Evolutionary conservation across 139 green algal genomes (phyloP), one percentile per base, ranked within the genome.

Genomic region (Chlamydomonas asymmetrica): DNA sequence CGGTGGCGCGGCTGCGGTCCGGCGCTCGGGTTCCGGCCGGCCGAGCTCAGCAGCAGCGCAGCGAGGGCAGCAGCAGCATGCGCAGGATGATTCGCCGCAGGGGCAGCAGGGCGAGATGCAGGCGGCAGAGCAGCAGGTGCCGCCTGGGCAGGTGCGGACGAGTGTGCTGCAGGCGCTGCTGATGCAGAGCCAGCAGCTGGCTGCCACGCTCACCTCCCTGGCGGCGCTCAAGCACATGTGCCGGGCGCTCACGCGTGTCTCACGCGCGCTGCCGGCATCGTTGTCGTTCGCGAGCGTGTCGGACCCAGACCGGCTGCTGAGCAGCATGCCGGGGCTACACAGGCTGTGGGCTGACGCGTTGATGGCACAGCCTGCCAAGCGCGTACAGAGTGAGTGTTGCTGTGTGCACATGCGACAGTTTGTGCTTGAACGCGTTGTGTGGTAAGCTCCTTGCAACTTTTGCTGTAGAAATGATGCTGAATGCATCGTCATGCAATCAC

Each of bases 161-260:
- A 43, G 69, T n/a, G 70, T 76, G 18, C 23, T 76, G 57, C 56
- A 67, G 20, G 70, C 54, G 59, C 40, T 76, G 54, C 20, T 76
- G 41, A 13, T 76, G 57, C 70, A 76, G 70, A 31, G 56, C n/a
- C 40, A 67, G 57, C 56, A 60, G 38, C 56, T 76, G 31, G 35
- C n/a, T 13, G 57, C 32, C 8, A 23, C 60, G 37, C 4, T 76
- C 56, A 9, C 35, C 16, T 10, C 29, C 5, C 70, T 76, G 70
- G 40, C 40, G 29, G 40, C 38, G 22, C 39, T 76, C 40, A 40
- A 68, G 56, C 3, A 0, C 10, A 41, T 61, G 22, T 16, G 38
- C 29, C 67, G 43, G n/a, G n/a, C n/a, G n/a, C n/a, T n/a, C n/a
- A n/a, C n/a, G n/a, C n/a, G n/a, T n/a, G n/a, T n/a, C n/a, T n/a